Base-by-base conservation (phyloP, 1,284 basidiomycete genomes). In the Pseudozyma sp. region DNA sequence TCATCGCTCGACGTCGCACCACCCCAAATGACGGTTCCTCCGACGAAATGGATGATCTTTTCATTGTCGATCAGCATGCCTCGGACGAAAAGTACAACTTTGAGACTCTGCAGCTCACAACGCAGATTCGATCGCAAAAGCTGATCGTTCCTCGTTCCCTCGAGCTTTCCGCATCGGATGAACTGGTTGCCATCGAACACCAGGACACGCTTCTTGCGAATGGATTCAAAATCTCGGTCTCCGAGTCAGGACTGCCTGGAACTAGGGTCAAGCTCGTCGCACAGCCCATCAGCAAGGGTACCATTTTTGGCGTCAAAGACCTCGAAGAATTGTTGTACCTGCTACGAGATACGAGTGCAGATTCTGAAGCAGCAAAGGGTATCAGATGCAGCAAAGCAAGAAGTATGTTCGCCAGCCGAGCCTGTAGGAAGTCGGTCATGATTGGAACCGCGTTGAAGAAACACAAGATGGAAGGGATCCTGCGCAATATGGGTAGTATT, bases 71-170 rank as follows among this genome's bases (percentile, higher is more conserved):
- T 80, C 83, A 85, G 56, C 93, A 89, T 81, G 88, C 89, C 1
- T 87, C 87, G 16, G 96, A 99, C 85, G 97, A 99, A 86, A 99
- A 99, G 87, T 98, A 92, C 87, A 99, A 98, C 83, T 99, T 98
- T 84, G 96, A 99, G 87, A 92, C 90, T 3, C 86, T 99, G 65
- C 96, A 98, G 85, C 88, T 89, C 66, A 93, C 91, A 31, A 97
- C 95, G 3, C 89, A 88, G 62, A 95, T 99, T 60, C 89, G 92
- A 75, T 93, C 92, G 5, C 96, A 99, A 82, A 90, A 88, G 65
- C 87, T 99, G 10, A 90, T 96, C 80, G 88, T 88, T 92, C 91
- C 95, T 0, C 90, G 90, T 44, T 85, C 88, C 5, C 86, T 99
- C 65, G 92, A 97, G 77, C 86, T 99, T 13, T 93, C 94, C 0